phyloP scores from a whole-genome alignment of 163 green algal genomes.

The Scenedesmus sp. region DNA sequence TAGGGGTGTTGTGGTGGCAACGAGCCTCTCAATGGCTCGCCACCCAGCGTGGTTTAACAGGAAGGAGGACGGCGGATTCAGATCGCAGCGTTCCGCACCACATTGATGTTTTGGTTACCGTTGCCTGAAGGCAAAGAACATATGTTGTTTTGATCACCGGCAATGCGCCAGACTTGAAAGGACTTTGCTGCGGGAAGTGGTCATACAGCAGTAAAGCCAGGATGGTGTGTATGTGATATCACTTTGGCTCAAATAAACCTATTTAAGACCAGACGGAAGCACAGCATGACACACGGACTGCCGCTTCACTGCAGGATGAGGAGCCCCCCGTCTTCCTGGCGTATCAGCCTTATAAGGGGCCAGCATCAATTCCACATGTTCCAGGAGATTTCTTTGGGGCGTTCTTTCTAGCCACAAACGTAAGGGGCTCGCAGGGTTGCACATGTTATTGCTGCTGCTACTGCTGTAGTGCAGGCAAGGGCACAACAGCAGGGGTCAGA shows the following conservation, averaged over 20 bases:
- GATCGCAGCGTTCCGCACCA: not conserved
- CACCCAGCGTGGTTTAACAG: not conserved
- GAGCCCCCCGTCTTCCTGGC: slow-evolving; percentile 67
- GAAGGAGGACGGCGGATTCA: not conserved
- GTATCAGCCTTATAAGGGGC: slow-evolving; percentile 69
- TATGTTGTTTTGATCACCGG: not conserved
- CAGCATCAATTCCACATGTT: slow-evolving; percentile 68
- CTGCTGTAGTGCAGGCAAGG: not conserved
- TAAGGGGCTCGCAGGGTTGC: slow-evolving; percentile 31
- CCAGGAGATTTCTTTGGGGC: slow-evolving; percentile 71
- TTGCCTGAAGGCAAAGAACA: not conserved
- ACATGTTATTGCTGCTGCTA: not conserved
- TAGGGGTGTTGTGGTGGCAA: too few relatives aligned
- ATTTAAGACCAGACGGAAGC: not conserved
- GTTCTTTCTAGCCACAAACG: slow-evolving; percentile 77
- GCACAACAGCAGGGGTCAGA: not conserved
- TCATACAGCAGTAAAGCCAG: not conserved
- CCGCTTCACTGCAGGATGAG: slow-evolving; percentile 61
- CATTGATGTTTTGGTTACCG: too few relatives aligned
- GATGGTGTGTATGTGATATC: not conserved
- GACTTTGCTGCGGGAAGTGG: not conserved
- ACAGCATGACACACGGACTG: not conserved
- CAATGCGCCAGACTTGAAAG: slow-evolving; percentile 20
- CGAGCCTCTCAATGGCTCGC: not conserved
- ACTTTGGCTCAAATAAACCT: not conserved